Base-by-base conservation (phyloP, 1,284 basidiomycete species). In the Ceratobasidium sp. region DNA sequence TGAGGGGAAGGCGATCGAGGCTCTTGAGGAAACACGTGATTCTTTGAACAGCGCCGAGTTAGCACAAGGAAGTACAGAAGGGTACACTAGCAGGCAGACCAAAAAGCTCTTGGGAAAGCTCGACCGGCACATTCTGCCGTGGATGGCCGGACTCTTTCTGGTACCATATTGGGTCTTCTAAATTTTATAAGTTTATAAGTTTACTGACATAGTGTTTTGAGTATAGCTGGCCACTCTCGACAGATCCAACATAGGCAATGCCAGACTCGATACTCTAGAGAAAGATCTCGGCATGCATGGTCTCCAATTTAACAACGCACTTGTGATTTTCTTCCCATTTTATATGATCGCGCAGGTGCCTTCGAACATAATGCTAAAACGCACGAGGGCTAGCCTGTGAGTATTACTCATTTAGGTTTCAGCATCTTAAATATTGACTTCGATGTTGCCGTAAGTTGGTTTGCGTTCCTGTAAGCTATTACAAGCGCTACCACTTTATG, bases 221-320 rank as follows among this genome's bases (percentile, higher is more conserved):
- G 36, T 24, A 36, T 44, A 60, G 51, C 54, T 73, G 14, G 59
- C 67, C 19, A 83, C 82, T 78, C 78, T 84, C 29, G 93, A 95
- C 82, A 88, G 93, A 74, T 91, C 92, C 47, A 93, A 91, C 78
- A 92, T 95, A 78, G 93, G 93, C 27, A 72, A 72, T 29, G 90
- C 91, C 78, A 75, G 75, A 79, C 51, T 75, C 80, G 36, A 53
- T 64, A 45, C 51, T 76, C 69, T 73, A 79, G 27, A 45, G 74
- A 36, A 79, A 81, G 11, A 74, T 76, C 24, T 75, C 57, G 53
- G 78, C 41, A 15, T 76, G 71, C 67, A 51, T 29, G 67, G 67
- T 11, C 57, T 72, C 2, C 56, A 72, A 41, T 72, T 76, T 79
- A 83, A 92, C 47, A 84, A 86, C 17, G 84, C 92, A 73, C 31